Evolutionary conservation across 257 asterid species (phyloP), one percentile per base, ranked within the genome.

Genomic region (Solanum okadae): DNA sequence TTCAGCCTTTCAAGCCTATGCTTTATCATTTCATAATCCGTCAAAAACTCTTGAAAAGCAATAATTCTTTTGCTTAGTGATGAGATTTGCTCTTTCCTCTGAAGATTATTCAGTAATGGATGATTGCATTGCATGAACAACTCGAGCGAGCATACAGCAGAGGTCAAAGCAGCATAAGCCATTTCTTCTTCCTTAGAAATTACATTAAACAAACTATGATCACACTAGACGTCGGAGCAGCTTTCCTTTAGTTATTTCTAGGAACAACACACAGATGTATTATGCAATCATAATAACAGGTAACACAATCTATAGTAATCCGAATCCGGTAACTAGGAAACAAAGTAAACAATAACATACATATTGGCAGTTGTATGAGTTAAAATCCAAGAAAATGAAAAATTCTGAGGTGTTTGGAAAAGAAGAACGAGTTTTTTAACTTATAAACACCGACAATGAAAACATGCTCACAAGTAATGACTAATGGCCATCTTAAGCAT

Each of bases 111-210:
- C 59, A 88, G 85, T 34, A 87, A 84, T 25, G 25, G 38, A 3
- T 68, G 84, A 65, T 35, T 84, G 9, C 73, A 61, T 12, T 29
- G 56, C 34, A 22, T 5, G 61, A 67, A 63, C 2, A 89, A 33
- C 59, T 87, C 90, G 13, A 89, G 76, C 35, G 90, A 87, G 34
- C 72, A 88, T 49, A 89, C 52, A 42, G 86, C 85, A 49, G 91
- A 89, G n/a, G 78, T 46, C 13, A 89, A 52, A 63, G 90, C 88
- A 87, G 90, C 91, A 87, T 89, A 89, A 6, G 91, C 91, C 91
- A 87, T 89, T 61, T 44, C n/a, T 77, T 23, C 84, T n/a, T 77
- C 84, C 84, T 38, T 38, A 6, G 59, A 38, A 77, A 77, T n/a
- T 38, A 77, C 84, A 77, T 13, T 13, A 77, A 38, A n/a, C 84